These are phyloP conservation scores for Ajuga reptans DNA, from an alignment of 305 asterid species.

Conservation along the genomic window DNA sequence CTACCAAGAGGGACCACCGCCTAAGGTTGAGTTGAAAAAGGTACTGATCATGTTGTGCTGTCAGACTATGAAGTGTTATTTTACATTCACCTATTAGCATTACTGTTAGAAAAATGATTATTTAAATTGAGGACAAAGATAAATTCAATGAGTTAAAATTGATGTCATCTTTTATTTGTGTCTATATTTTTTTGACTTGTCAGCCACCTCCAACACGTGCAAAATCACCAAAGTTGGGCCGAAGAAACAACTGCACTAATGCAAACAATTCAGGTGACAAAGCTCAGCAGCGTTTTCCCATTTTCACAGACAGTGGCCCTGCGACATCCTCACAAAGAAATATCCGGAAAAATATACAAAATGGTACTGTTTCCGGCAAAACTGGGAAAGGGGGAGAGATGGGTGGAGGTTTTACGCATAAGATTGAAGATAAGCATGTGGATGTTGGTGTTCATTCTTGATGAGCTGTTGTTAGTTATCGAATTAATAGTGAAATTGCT, in stretches of 20 bases:
- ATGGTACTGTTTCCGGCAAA: conserved; percentile 23
- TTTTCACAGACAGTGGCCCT: conserved; percentile 28
- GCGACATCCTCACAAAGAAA: conserved; percentile 27
- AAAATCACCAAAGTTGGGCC: conserved; percentile 67
- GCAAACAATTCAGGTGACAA: conserved; percentile 30
- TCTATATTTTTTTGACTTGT: conserved; percentile 19
- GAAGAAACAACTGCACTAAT: conserved; percentile 44
- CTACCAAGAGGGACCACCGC: conserved; percentile 71
- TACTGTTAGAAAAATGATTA: background rate
- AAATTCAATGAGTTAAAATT: background rate
- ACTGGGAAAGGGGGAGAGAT: conserved; percentile 18
- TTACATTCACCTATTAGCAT: background rate
- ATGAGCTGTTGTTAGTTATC: conserved; percentile 30
- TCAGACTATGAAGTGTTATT: background rate
- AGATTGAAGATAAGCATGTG: conserved; percentile 26
- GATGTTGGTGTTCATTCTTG: conserved; percentile 28
- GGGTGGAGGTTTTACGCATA: conserved; percentile 20
- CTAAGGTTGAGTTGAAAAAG: conserved; percentile 63
- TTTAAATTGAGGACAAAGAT: background rate
- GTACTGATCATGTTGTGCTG: conserved; percentile 20
- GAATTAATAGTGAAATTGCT: conserved; percentile 18
- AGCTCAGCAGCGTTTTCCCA: conserved; percentile 33
- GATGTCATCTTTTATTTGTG: background rate
- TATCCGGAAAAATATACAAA: conserved; percentile 20
- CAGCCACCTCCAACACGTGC: conserved; percentile 78